These are phyloP conservation scores for Tritrichomonas foetus DNA, from an alignment of 208 protist genomes.

Conservation along the genomic window DNA sequence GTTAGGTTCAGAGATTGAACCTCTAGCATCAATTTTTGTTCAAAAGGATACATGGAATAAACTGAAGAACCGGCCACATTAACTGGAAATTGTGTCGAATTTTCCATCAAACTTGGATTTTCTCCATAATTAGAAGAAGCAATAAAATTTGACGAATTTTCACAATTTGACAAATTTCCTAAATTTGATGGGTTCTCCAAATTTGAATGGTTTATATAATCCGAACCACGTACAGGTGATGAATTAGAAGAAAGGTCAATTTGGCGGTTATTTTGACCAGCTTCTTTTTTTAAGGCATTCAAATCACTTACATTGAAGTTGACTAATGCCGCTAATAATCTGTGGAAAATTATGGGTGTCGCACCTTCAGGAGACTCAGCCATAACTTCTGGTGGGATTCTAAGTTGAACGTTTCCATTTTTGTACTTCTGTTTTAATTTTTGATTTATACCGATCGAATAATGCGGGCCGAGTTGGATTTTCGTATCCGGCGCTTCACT, in stretches of 20 bases:
- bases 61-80: constrained; percentile 9
- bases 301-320: background rate
- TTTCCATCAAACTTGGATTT: no score
- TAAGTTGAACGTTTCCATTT: constrained; percentile 1
- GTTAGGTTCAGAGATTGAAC: background rate
- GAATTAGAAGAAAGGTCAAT: no score
- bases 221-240: no score
- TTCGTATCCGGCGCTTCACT: background rate
- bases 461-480: background rate
- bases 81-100: no score
- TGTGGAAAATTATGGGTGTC: background rate
- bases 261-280: no score
- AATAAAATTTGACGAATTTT: no score
- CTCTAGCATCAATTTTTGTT: constrained; percentile 23
- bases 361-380: background rate
- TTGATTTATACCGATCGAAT: background rate
- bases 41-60: background rate
- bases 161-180: no score
- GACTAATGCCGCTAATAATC: background rate
- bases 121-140: no score
- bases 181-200: no score
- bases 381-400: background rate
- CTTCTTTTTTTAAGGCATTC: no score
- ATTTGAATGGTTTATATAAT: no score
- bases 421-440: constrained; percentile 19